Evolutionary conservation across 116 monocot genomes (phyloP), one percentile per base, ranked within the genome.

Genomic region (Trichopus zeylanicus): DNA sequence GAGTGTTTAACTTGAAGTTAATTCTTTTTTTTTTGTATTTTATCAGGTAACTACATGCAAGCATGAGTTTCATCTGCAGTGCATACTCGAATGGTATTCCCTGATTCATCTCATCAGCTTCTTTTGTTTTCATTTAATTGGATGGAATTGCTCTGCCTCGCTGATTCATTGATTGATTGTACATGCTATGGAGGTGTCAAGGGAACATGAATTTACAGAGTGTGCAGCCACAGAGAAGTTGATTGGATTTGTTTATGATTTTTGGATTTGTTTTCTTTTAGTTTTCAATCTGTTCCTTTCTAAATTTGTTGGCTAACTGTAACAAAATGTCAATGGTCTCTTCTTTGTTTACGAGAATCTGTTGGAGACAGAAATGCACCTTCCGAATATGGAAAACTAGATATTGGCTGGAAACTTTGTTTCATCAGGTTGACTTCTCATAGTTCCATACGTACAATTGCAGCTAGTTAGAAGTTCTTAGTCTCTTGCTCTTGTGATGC

Each of bases 61-160:
- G 65, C 79, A 87, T 29, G 87, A 87, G 59, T 87, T 67, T 55
- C 87, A 87, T 79, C 82, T 87, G 32, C 87, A 87, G 35, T 82
- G 87, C 65, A 76, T 87, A 33, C 73, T 87, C 24, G 87, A 87
- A 52, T 87, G 87, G 87, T 87, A 75, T 31, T 38, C 25, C 11
- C 8, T 7, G 7, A 51, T 24, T 24, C 22, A 1, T 42, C 13
- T 42, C 0, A 42, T 42, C 42, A 42, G 18, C 16, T 0, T 42
- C 16, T 42, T 42, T n/a, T 42, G 13, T 1, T 39, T 5, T 11
- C n/a, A n/a, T n/a, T n/a, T 15, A 42, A 13, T 42, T 42, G 13
- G 12, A 42, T 13, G 13, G 42, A 42, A 18, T 42, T 13, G n/a
- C n/a, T 16, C 42, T 42, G 42, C 3, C 42, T 42, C n/a, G 42